A percentile compares a stretch with the other conserved stretches of the same genome.
phyloP scores from a whole-genome alignment of 306 rosid genomes.

The Prunus fruticosa region DNA sequence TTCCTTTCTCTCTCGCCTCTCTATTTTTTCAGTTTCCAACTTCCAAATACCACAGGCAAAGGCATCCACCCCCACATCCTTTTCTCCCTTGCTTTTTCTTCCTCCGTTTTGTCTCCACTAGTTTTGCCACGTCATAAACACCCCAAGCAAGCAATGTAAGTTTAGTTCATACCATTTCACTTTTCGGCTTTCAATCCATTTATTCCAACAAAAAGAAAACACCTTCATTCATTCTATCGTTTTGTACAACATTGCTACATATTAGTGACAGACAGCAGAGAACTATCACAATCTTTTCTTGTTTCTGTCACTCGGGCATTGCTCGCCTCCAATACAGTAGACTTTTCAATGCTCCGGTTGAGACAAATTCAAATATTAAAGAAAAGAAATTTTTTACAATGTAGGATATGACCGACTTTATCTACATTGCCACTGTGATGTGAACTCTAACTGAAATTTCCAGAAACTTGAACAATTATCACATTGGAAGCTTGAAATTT shows the following conservation, averaged over 20 bases:
- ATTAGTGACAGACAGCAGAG: no score
- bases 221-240: neutral
- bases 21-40: constrained; percentile 40
- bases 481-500: neutral
- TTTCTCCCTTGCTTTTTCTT: constrained; percentile 7
- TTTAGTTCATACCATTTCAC: neutral
- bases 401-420: no score
- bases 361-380: neutral
- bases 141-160: neutral
- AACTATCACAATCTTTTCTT: neutral
- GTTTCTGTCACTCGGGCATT: neutral
- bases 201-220: neutral
- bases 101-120: constrained; percentile 10
- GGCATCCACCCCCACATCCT: constrained; percentile 21
- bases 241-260: neutral
- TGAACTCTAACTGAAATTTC: neutral
- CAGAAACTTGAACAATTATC: neutral
- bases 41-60: constrained; percentile 28
- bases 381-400: no score
- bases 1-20: constrained; percentile 13
- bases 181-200: neutral
- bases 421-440: neutral
- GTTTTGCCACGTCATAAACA: constrained; percentile 21
- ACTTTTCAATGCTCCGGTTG: neutral
- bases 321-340: neutral